These are phyloP conservation scores for Lasiodiplodia theobromae DNA, from an alignment of 2,329 filamentous ascomycete species.

Conservation along the genomic window DNA sequence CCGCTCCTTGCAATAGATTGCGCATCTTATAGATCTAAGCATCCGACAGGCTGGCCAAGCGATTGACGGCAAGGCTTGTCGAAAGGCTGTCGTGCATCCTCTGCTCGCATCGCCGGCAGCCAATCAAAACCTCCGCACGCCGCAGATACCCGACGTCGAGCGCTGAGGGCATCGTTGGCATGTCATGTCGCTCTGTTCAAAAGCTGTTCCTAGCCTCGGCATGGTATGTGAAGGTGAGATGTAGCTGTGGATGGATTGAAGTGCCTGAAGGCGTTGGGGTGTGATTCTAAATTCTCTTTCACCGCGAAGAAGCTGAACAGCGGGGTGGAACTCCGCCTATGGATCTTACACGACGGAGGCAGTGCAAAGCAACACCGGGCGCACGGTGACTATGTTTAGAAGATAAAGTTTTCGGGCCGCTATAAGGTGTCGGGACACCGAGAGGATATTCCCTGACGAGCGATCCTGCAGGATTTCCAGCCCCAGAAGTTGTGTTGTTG, in stretches of 20 bases:
- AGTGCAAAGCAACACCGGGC: background rate
- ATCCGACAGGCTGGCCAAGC: background rate
- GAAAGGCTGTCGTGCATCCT: background rate
- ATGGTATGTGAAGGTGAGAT: too few species aligned
- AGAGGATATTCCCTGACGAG: background rate
- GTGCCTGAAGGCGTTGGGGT: too few species aligned
- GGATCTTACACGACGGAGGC: too few species aligned
- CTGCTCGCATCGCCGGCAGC: background rate
- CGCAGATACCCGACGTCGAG: background rate
- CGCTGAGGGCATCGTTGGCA: background rate
- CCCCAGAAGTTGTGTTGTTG: too few species aligned
- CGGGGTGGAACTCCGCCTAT: too few species aligned
- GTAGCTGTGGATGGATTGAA: too few species aligned
- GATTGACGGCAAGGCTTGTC: background rate
- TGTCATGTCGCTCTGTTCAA: background rate
- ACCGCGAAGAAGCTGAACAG: too few species aligned
- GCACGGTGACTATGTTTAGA: background rate
- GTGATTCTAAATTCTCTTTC: too few species aligned
- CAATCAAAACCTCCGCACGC: slow-evolving; percentile 12
- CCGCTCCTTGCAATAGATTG: background rate
- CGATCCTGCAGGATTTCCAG: background rate
- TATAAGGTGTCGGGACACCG: background rate
- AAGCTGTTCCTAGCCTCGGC: too few species aligned
- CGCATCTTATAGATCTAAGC: background rate
- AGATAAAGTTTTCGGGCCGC: background rate